Percentiles rank a stretch among this genome's conserved stretches.
phyloP scores from a whole-genome alignment of 1,284 basidiomycete genomes.

The Cerrena zonata region DNA sequence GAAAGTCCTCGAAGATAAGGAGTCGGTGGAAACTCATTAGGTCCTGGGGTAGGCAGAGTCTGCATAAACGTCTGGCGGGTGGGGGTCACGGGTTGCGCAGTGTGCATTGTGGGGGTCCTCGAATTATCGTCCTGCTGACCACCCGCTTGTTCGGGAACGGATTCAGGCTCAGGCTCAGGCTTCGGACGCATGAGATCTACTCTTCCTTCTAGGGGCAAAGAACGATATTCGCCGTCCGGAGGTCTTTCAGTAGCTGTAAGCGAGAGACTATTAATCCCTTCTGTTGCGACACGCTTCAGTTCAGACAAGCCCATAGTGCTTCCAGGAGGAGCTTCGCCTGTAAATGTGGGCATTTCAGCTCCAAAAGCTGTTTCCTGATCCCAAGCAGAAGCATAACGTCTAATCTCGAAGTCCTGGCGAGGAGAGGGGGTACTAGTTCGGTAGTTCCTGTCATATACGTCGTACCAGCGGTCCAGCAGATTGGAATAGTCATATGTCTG shows the following conservation, averaged over 20 bases:
- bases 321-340: conserved; percentile 17
- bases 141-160: conserved; percentile 5
- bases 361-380: conserved; percentile 39
- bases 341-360: conserved; percentile 22
- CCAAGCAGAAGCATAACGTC: conserved; percentile 72
- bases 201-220: conserved; percentile 79
- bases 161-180: conserved; percentile 26
- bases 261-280: conserved; percentile 40
- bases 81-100: conserved; percentile 15
- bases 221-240: conserved; percentile 68
- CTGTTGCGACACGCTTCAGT: conserved; percentile 59
- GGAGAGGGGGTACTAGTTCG: conserved; percentile 45
- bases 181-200: conserved; percentile 75
- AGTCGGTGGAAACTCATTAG: conserved; percentile 43
- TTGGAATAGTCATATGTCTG: conserved; percentile 68
- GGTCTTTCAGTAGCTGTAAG: conserved; percentile 10
- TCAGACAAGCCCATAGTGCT: conserved; percentile 58
- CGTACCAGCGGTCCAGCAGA: conserved; percentile 86
- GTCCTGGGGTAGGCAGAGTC: conserved; percentile 52
- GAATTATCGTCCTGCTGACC: background rate
- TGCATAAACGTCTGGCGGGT: conserved; percentile 26
- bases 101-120: conserved; percentile 5
- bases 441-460: conserved; percentile 83
- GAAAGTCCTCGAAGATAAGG: conserved; percentile 32
- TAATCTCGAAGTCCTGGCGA: conserved; percentile 56